Conservation (phyloP, 169 alveolate species). For the Perkinsus chesapeaki region DNA sequence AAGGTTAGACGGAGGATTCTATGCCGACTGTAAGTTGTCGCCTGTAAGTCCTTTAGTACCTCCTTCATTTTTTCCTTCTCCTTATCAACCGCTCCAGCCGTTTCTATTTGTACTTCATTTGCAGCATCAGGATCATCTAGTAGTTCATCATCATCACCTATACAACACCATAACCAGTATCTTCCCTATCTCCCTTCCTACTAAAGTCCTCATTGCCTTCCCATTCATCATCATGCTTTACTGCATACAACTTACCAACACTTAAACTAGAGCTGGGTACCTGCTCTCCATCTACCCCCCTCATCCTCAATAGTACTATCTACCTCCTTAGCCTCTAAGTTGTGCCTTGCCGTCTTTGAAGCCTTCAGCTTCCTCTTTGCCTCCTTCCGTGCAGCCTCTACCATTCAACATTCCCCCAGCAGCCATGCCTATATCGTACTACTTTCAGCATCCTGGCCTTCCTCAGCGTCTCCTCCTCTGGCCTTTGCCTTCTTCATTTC, state of each 20-base stretch:
- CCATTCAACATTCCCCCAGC: too few relatives aligned
- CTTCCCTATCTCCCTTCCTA: background rate
- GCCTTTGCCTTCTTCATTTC: background rate
- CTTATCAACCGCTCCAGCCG: background rate
- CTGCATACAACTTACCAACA: background rate
- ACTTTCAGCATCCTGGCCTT: background rate
- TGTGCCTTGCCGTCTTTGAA: background rate
- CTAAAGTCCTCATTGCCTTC: background rate
- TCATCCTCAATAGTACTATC: background rate
- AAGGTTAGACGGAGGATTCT: too few relatives aligned
- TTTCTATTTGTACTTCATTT: background rate
- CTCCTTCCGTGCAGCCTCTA: background rate
- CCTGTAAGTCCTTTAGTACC: background rate
- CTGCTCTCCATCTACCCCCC: background rate
- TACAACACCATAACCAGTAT: background rate
- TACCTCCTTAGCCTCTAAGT: background rate
- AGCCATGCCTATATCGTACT: background rate
- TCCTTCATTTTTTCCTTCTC: background rate
- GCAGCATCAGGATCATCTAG: background rate
- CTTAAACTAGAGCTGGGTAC: background rate
- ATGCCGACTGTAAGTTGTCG: background rate
- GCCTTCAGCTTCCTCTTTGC: background rate
- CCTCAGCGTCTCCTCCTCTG: background rate
- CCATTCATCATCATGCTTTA: background rate
- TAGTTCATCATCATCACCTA: background rate